Evolutionary conservation across 1,139 yeast species (phyloP).

Genomic region (Lodderomyces parapsilosis): DNA sequence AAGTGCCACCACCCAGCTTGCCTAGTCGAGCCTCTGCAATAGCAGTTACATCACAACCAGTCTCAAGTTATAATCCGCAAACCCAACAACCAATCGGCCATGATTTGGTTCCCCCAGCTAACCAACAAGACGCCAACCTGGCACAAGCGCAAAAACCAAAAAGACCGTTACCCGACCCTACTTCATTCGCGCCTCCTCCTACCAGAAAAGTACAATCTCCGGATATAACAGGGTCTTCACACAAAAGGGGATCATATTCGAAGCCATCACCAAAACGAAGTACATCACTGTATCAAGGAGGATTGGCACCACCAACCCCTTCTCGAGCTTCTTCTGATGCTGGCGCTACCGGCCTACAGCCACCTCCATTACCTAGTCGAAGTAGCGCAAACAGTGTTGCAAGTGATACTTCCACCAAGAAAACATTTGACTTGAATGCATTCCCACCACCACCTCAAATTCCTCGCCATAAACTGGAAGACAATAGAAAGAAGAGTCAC

Average conservation of each 20-base stretch:
- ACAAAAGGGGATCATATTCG: slow-evolving; percentile 15
- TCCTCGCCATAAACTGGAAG: slow-evolving; percentile 11
- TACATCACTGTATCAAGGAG: background rate
- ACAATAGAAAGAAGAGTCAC: background rate
- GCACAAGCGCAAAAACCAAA: slow-evolving; percentile 13
- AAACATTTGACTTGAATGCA: slow-evolving; percentile 1
- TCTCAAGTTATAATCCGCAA: background rate
- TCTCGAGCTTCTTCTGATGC: background rate
- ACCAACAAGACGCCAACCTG: slow-evolving; percentile 3
- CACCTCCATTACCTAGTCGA: slow-evolving; percentile 8
- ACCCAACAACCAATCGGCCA: background rate
- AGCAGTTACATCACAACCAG: slow-evolving; percentile 4
- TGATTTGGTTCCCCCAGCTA: background rate
- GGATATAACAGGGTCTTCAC: slow-evolving; percentile 19
- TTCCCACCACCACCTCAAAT: slow-evolving; percentile 19
- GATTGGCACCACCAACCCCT: background rate
- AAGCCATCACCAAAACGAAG: slow-evolving; percentile 2
- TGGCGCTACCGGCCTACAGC: background rate
- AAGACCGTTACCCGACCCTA: slow-evolving; percentile 36
- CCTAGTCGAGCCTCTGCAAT: background rate
- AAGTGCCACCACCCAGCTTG: background rate
- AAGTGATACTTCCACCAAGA: background rate
- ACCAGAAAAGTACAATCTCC: slow-evolving; percentile 5
- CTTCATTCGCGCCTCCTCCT: slow-evolving; percentile 46
- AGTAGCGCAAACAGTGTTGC: slow-evolving; percentile 1